phyloP scores from a whole-genome alignment of 1,284 basidiomycete species.

The Malassezia restricta region DNA sequence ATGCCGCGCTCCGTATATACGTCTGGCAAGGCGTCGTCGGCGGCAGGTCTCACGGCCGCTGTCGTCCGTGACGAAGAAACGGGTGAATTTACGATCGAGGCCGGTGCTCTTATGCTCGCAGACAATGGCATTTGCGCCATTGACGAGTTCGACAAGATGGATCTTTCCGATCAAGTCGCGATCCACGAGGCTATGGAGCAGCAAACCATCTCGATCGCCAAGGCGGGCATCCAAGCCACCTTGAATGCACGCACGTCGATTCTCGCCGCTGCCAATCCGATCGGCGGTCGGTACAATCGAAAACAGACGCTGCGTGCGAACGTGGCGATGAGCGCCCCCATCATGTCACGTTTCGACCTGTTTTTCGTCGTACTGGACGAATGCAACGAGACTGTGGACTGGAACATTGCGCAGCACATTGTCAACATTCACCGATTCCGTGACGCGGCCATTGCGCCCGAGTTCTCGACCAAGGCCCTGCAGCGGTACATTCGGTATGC shows the following conservation, averaged over 20 bases:
- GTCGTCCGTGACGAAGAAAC: constrained; percentile 98
- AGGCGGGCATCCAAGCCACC: constrained; percentile 96
- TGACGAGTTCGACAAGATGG: constrained; percentile 99
- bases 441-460: constrained; percentile 83
- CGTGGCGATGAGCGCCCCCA: constrained; percentile 93
- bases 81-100: constrained; percentile 98
- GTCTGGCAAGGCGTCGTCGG: constrained; percentile 95
- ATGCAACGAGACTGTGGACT: constrained; percentile 81
- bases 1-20: constrained; percentile 96
- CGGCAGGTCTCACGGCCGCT: constrained; percentile 94
- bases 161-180: constrained; percentile 91
- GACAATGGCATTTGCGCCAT: constrained; percentile 99
- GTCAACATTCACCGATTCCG: constrained; percentile 94
- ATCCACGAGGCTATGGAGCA: constrained; percentile 99
- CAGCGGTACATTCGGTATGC: constrained; percentile 96
- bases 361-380: constrained; percentile 98
- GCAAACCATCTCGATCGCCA: constrained; percentile 97
- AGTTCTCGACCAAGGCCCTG: constrained; percentile 90
- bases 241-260: constrained; percentile 96
- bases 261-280: constrained; percentile 91
- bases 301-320: constrained; percentile 89
- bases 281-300: constrained; percentile 89
- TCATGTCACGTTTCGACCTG: constrained; percentile 97
- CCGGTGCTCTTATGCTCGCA: constrained; percentile 86
- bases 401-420: constrained; percentile 91